Conservation (phyloP, 371 early-diverging fungal species). For the Nematocida minor region DNA sequence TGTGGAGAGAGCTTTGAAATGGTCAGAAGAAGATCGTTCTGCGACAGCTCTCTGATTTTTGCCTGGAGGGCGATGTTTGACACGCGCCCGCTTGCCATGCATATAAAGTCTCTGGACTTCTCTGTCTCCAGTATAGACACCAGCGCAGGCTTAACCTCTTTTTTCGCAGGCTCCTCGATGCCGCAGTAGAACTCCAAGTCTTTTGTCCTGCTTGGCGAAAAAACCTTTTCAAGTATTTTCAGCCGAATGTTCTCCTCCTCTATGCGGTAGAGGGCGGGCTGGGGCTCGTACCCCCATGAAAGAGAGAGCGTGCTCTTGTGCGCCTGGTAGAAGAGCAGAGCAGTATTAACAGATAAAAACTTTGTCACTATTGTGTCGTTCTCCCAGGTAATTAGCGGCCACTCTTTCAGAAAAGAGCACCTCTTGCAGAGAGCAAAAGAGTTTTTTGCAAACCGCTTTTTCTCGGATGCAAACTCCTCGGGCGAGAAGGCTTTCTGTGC, state of each 20-base stretch:
- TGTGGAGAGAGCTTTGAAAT: conserved; percentile 47
- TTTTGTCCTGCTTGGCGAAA: not conserved
- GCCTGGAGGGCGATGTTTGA: conserved; percentile 64
- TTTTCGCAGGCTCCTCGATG: not conserved
- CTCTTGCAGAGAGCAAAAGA: not conserved
- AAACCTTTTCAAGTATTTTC: not conserved
- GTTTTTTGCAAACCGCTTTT: not conserved
- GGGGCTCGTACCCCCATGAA: not conserved
- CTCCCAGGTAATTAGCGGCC: not conserved
- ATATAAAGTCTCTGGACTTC: conserved; percentile 3
- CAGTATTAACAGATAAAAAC: not conserved
- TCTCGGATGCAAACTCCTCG: not conserved
- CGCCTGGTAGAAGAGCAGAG: not conserved
- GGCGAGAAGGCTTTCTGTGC: not conserved
- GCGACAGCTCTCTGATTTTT: conserved; percentile 43
- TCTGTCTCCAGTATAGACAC: not conserved
- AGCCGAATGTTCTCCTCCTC: not conserved
- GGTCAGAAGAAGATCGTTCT: conserved; percentile 46
- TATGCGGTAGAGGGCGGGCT: not conserved
- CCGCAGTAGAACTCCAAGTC: not conserved
- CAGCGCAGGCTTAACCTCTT: not conserved
- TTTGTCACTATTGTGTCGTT: not conserved
- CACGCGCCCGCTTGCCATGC: conserved; percentile 58
- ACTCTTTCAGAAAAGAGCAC: not conserved
- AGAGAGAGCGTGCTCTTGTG: not conserved